Percentiles rank a stretch among this genome's conserved stretches.
These are phyloP conservation scores for Diaporthe caulivora DNA, from an alignment of 2,329 filamentous ascomycete species.

Conservation along the genomic window DNA sequence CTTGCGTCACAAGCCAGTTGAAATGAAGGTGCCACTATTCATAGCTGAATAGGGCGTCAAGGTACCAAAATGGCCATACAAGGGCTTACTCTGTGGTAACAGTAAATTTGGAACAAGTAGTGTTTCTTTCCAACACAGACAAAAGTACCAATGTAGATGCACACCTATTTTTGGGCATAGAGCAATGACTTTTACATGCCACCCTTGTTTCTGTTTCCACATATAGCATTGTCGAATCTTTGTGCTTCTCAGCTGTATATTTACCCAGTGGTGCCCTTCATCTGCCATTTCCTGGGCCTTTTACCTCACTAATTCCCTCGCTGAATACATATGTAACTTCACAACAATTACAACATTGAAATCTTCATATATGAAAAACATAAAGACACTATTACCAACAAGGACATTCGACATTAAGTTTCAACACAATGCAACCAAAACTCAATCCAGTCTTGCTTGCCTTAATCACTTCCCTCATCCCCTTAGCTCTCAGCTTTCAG, in stretches of 20 bases:
- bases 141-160: background rate
- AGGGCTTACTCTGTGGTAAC: too few relatives aligned
- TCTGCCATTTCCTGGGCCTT: background rate
- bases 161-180: background rate
- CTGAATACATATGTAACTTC: too few relatives aligned
- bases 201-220: background rate
- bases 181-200: background rate
- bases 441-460: background rate
- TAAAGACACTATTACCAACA: background rate
- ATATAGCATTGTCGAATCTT: background rate
- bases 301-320: background rate
- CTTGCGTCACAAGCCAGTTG: background rate
- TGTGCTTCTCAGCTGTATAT: background rate
- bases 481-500: background rate
- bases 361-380: background rate
- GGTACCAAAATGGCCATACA: background rate
- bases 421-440: background rate
- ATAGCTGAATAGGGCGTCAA: background rate
- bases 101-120: too few relatives aligned
- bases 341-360: background rate
- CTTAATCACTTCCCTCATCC: background rate
- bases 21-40: too few relatives aligned
- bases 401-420: background rate
- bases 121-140: background rate
- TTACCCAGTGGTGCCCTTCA: background rate